phyloP scores from a whole-genome alignment of 2,329 filamentous ascomycete species.

The Aspergillus floridensis region DNA sequence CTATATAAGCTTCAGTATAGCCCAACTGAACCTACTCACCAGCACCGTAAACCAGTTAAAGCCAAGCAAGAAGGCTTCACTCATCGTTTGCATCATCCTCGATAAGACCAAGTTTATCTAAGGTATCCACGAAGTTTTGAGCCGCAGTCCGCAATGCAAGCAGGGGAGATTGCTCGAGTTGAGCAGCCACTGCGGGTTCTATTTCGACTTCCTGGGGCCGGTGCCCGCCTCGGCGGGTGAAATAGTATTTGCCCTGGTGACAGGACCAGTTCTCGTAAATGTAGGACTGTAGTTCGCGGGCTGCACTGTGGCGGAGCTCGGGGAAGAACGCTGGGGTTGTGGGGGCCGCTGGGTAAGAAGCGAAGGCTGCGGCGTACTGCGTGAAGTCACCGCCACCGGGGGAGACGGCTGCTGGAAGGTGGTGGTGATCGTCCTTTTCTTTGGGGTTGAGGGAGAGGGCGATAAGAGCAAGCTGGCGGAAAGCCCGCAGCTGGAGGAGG shows the following conservation, averaged over 20 bases:
- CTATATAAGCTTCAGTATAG: neutral
- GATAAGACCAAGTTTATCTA: conserved; percentile 15
- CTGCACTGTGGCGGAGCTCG: conserved; percentile 33
- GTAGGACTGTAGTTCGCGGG: conserved; percentile 44
- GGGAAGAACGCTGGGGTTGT: conserved; percentile 17
- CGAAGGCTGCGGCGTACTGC: neutral
- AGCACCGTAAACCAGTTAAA: too few relatives aligned
- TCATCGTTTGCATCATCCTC: neutral
- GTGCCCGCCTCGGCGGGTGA: conserved; percentile 44
- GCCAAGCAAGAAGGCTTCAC: neutral
- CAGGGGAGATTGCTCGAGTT: conserved; percentile 21
- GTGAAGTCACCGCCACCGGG: conserved; percentile 7
- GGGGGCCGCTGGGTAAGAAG: neutral
- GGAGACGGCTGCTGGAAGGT: conserved; percentile 1
- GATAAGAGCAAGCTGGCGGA: conserved; percentile 41
- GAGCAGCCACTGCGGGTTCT: conserved; percentile 25
- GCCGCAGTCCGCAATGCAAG: conserved; percentile 25
- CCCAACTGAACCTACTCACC: neutral
- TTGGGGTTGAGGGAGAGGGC: conserved; percentile 25
- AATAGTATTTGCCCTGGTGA: conserved; percentile 46
- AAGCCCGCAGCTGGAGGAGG: conserved; percentile 36
- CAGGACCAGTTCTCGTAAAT: conserved; percentile 49
- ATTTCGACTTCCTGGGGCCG: conserved; percentile 46
- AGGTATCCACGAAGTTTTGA: conserved; percentile 9
- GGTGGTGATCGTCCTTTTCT: neutral